These are phyloP conservation scores for Phytophthora melonis DNA, from an alignment of 352 stramenopile species.

Conservation along the genomic window DNA sequence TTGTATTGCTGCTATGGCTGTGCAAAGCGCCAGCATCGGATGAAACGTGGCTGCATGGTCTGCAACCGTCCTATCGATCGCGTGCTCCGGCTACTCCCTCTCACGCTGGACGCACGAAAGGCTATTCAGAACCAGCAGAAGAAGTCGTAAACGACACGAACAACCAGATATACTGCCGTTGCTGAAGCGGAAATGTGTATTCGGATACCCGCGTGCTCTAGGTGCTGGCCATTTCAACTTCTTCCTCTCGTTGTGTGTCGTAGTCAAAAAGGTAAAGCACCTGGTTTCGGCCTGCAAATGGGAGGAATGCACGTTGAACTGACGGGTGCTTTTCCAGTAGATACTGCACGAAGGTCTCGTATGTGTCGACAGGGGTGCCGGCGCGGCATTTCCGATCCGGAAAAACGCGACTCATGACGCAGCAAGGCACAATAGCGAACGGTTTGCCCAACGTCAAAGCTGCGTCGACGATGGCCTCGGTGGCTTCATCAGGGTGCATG, in stretches of 20 bases:
- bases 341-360: constrained; percentile 87
- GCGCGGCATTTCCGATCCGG: constrained; percentile 67
- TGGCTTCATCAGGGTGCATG: constrained; percentile 97
- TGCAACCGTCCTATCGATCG: constrained; percentile 84
- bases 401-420: constrained; percentile 96
- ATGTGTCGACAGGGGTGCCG: constrained; percentile 75
- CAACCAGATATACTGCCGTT: no score
- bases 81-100: constrained; percentile 75
- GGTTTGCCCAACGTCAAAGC: constrained; percentile 89
- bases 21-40: constrained; percentile 67
- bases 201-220: not conserved
- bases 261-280: constrained; percentile 86
- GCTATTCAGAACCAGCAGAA: constrained; percentile 52
- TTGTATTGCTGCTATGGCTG: constrained; percentile 85
- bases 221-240: constrained; percentile 7
- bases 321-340: constrained; percentile 79
- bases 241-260: constrained; percentile 9
- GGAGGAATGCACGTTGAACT: constrained; percentile 73
- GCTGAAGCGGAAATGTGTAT: no score
- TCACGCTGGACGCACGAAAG: constrained; percentile 61
- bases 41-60: constrained; percentile 70
- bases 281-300: constrained; percentile 87
- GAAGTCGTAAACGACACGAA: constrained; percentile 7
- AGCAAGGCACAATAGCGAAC: constrained; percentile 97
- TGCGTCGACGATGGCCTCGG: constrained; percentile 95